Conservation (phyloP, 2,329 filamentous ascomycete species). For the Apiospora arundinis region DNA sequence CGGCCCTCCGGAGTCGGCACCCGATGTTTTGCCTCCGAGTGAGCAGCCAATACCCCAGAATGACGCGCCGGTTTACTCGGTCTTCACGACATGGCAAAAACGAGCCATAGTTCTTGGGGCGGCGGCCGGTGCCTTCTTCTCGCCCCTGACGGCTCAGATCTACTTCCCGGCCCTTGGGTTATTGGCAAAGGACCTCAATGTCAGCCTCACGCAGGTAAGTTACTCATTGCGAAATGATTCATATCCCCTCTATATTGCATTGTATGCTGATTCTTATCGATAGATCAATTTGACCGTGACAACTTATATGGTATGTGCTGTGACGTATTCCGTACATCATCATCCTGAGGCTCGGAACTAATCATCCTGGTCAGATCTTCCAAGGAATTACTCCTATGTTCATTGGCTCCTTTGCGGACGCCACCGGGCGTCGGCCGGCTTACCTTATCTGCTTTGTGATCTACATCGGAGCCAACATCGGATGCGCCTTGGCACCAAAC, state of each 20-base stretch:
- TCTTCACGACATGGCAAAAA: conserved; percentile 39
- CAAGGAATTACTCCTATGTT: conserved; percentile 58
- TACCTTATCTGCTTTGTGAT: conserved; percentile 54
- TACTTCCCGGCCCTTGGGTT: conserved; percentile 52
- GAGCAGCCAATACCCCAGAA: conserved; percentile 19
- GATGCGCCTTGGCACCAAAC: conserved; percentile 51
- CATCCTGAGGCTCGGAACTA: no score
- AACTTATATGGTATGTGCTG: conserved; percentile 40
- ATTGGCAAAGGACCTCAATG: conserved; percentile 47
- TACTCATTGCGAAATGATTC: neutral
- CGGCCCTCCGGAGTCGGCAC: neutral
- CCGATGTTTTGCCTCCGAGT: conserved; percentile 21
- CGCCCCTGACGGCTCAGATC: conserved; percentile 44
- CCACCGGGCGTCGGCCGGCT: conserved; percentile 51
- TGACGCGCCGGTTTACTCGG: conserved; percentile 25
- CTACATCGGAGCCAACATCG: conserved; percentile 53
- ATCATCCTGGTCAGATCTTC: conserved; percentile 26
- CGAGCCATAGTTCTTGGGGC: conserved; percentile 38
- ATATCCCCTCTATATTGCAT: no score
- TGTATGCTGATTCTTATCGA: neutral
- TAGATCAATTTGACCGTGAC: conserved; percentile 45
- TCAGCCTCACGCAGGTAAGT: conserved; percentile 33
- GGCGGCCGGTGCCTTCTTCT: conserved; percentile 40
- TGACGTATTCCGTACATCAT: neutral
- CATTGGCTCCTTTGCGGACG: conserved; percentile 56